A percentile compares a stretch with the other conserved stretches of the same genome.
Evolutionary conservation across 495 filamentous ascomycete genomes (phyloP).

Genomic region (Aspergillus carlsbadensis): DNA sequence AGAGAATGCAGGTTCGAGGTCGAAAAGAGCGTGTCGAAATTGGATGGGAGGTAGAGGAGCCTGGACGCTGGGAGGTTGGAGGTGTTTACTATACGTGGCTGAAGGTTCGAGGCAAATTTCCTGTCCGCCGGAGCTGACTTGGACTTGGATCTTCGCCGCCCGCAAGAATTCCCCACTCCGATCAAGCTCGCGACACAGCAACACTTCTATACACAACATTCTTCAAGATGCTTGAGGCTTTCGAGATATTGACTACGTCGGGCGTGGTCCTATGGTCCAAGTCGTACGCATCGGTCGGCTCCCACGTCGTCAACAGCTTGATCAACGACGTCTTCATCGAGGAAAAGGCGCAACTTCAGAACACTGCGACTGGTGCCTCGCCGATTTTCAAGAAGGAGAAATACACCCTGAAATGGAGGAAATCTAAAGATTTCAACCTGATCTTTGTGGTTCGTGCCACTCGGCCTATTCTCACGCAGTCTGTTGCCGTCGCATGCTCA

Average conservation of each 20-base stretch:
- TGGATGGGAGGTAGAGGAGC: conserved; percentile 3
- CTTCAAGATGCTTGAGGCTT: conserved; percentile 79
- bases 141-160: conserved; percentile 31
- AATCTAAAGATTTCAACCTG: conserved; percentile 83
- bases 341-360: conserved; percentile 69
- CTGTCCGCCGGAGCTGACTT: conserved; percentile 8
- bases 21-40: neutral
- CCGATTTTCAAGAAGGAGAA: conserved; percentile 86
- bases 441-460: conserved; percentile 82
- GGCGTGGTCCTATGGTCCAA: conserved; percentile 97
- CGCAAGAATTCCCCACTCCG: conserved; percentile 37
- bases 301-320: conserved; percentile 86
- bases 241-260: conserved; percentile 93
- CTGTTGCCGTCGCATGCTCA: conserved; percentile 20
- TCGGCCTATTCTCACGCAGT: neutral
- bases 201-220: neutral
- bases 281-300: conserved; percentile 73
- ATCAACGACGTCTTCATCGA: conserved; percentile 97
- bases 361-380: conserved; percentile 24
- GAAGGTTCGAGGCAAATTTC: conserved; percentile 17
- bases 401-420: conserved; percentile 93
- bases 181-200: conserved; percentile 10
- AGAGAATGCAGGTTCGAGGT: neutral
- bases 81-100: conserved; percentile 46
- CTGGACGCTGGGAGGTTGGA: conserved; percentile 12